phyloP scores from a whole-genome alignment of 441 rosid species.

The Iberis amara region DNA sequence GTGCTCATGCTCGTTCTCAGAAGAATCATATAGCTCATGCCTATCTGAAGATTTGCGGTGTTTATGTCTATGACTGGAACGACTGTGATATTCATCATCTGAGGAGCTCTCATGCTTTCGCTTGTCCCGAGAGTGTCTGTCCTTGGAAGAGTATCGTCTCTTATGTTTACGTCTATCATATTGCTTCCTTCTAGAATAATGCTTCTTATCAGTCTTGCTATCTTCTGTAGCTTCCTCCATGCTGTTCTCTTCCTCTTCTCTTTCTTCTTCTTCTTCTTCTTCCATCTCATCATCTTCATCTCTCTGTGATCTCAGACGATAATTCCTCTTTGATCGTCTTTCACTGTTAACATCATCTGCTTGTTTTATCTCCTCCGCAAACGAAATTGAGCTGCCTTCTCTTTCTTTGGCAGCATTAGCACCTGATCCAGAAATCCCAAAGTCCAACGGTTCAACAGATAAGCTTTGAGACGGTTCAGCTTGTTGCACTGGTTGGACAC shows the following conservation, averaged over 20 bases:
- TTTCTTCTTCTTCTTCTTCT: slow-evolving; percentile 22
- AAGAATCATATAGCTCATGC: slow-evolving; percentile 27
- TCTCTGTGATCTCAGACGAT: slow-evolving; percentile 50
- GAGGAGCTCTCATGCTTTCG: slow-evolving; percentile 36
- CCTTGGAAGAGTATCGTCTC: slow-evolving; percentile 51
- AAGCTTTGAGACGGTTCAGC: slow-evolving; percentile 38
- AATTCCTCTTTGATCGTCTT: slow-evolving; percentile 59
- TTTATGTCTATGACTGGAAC: slow-evolving; percentile 23
- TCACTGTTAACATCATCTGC: slow-evolving; percentile 46
- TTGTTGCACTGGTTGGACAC: slow-evolving; percentile 49
- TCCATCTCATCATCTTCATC: slow-evolving; percentile 39
- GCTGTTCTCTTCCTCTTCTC: slow-evolving; percentile 28
- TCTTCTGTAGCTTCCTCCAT: slow-evolving; percentile 33
- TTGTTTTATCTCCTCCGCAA: slow-evolving; percentile 37
- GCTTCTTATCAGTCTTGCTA: slow-evolving; percentile 34
- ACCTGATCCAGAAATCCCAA: slow-evolving; percentile 42
- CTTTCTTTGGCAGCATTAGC: slow-evolving; percentile 39
- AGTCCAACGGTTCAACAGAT: slow-evolving; percentile 51
- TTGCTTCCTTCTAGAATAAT: slow-evolving; percentile 38
- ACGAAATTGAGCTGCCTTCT: slow-evolving; percentile 43
- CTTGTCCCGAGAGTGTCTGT: slow-evolving; percentile 35
- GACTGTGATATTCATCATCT: slow-evolving; percentile 35
- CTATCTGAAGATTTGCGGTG: slow-evolving; percentile 25
- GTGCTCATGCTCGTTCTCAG: slow-evolving; percentile 31
- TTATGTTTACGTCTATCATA: slow-evolving; percentile 33